phyloP scores from a whole-genome alignment of 2,329 filamentous ascomycete species.

The Fusarium sp. region DNA sequence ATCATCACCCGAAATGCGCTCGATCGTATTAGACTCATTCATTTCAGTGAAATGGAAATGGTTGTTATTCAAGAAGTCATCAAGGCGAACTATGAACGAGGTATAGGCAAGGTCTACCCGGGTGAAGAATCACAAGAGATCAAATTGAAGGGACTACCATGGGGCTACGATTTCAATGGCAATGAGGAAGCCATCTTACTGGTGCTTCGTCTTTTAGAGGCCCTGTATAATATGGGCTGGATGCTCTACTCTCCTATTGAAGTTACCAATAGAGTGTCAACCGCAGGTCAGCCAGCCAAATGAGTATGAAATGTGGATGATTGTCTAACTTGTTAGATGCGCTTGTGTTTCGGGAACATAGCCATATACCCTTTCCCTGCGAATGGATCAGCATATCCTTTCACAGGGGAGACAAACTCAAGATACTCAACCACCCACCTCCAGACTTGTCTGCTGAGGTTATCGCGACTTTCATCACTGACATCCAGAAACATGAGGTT shows the following conservation, averaged over 20 bases:
- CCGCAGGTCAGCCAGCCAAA: conserved; percentile 12
- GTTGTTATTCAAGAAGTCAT: conserved; percentile 8
- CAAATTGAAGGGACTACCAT: conserved; percentile 20
- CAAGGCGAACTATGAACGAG: conserved; percentile 5
- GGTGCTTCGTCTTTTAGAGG: conserved; percentile 14
- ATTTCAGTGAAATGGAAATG: conserved; percentile 15
- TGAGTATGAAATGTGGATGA: no score
- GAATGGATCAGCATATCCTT: conserved; percentile 32
- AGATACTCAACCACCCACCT: conserved; percentile 24
- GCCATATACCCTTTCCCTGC: rapidly evolving
- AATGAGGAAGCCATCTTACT: conserved; percentile 23
- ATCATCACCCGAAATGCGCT: not conserved
- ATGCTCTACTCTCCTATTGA: conserved; percentile 22
- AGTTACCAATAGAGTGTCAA: conserved; percentile 6
- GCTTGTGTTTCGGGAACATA: conserved; percentile 19
- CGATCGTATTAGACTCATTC: conserved; percentile 26
- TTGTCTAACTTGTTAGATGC: not conserved
- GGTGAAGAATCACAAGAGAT: conserved; percentile 17
- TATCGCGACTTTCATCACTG: not conserved
- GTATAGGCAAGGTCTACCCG: conserved; percentile 13
- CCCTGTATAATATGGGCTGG: conserved; percentile 11
- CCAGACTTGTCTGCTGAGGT: conserved; percentile 4
- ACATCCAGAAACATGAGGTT: conserved; percentile 15
- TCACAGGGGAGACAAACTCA: conserved; percentile 27
- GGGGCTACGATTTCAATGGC: conserved; percentile 12